phyloP scores from a whole-genome alignment of 2,329 filamentous ascomycete genomes.

The Paramyrothecium sp. region DNA sequence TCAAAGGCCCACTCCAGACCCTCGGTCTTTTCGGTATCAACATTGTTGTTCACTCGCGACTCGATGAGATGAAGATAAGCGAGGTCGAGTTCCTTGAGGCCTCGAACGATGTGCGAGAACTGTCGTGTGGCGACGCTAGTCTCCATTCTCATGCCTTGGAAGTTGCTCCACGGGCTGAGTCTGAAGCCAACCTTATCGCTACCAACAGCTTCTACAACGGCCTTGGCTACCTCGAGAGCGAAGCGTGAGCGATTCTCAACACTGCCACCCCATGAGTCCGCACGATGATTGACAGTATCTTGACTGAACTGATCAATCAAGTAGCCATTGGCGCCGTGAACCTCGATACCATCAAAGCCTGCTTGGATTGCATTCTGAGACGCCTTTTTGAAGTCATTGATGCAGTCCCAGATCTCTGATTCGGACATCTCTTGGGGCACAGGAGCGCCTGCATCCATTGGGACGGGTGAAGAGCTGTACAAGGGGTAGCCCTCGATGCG shows the following conservation, averaged over 20 bases:
- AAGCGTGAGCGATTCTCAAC: slow-evolving; percentile 48
- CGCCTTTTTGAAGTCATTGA: slow-evolving; percentile 1
- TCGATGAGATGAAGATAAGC: slow-evolving; percentile 63
- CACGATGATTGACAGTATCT: slow-evolving; percentile 43
- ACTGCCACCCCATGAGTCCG: slow-evolving; percentile 47
- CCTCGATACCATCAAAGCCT: slow-evolving; percentile 69
- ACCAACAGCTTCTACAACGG: slow-evolving; percentile 40
- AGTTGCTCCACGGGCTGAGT: slow-evolving; percentile 55
- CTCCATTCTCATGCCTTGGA: slow-evolving; percentile 60
- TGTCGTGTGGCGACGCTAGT: slow-evolving; percentile 53
- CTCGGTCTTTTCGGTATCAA: slow-evolving; percentile 34
- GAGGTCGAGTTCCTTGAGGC: slow-evolving; percentile 51
- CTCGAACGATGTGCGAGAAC: slow-evolving; percentile 55
- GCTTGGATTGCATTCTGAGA: slow-evolving; percentile 48
- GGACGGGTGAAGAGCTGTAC: not conserved
- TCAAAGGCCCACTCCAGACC: slow-evolving; percentile 25
- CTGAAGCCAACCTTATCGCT: slow-evolving; percentile 51
- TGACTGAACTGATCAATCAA: slow-evolving; percentile 45
- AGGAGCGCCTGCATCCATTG: not conserved
- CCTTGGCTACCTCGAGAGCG: slow-evolving; percentile 41
- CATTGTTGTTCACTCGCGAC: slow-evolving; percentile 44
- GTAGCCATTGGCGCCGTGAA: slow-evolving; percentile 56
- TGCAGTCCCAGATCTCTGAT: not conserved
- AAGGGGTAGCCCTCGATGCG: slow-evolving; percentile 3
- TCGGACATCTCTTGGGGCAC: not conserved